Evolutionary conservation across 331 rosid species (phyloP), one percentile per base, ranked within the genome.

Genomic region (Prunus yedoensis): DNA sequence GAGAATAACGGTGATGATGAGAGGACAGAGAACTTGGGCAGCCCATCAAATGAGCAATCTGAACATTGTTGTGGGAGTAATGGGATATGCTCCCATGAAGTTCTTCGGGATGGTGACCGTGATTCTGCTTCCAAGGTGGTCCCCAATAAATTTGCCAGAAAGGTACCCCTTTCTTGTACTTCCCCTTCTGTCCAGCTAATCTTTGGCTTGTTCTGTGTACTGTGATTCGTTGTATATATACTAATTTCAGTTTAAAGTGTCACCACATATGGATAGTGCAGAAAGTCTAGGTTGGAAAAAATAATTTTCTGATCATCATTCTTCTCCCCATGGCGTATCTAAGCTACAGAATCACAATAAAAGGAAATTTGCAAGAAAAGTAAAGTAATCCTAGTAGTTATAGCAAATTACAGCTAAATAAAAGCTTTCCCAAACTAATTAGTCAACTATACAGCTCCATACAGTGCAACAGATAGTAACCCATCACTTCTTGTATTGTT

Each of bases 21-120:
- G 70, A 63, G 84, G 81, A 53, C 27, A 35, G 83, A 59, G 71
- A 80, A 66, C 80, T 68, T 67, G 18, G 53, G 68, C 84, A 72
- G 73, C 66, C 88, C 70, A 77, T 75, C 89, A 70, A 81, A 80
- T 28, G 85, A 79, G 45, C 53, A 57, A 59, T 65, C 81, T 73
- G 88, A 84, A 77, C 73, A 50, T 49, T 90, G 90, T 81, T 89
- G 96, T 84, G 91, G 89, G 63, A 84, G 72, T 63, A 86, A 90
- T 74, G 97, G 99, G 71, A 92, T 94, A 82, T 91, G 89, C 83
- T 92, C 99, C 71, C 92, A 92, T 78, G 97, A 92, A 76, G 91
- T 92, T 80, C 97, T 94, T 50, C 89, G 76, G 73, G 87, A 94
- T 77, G 88, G 96, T 74, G 85, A 70, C 69, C 70, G 87, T 30